Evolutionary conservation across 768 basidiomycete species (phyloP), one percentile per base, ranked within the genome.

Genomic region (Hortiboletus flavorubellus): DNA sequence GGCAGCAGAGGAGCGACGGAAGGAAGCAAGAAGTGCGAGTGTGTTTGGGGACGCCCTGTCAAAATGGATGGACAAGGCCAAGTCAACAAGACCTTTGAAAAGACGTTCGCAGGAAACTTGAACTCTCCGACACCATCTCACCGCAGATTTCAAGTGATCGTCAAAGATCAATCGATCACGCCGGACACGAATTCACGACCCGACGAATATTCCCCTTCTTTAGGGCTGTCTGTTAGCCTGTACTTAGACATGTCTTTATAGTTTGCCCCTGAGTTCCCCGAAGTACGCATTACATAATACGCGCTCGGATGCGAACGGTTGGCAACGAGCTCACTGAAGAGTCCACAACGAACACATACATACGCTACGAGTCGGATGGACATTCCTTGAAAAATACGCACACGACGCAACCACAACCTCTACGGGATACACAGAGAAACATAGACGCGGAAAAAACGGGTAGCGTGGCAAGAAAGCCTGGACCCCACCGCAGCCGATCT

Each of bases 321-420:
- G 42, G 30, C 56, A 47, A 56, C 54, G 26, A 44, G 21, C 34
- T 18, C 37, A 10, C 7, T 26, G 26, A 26, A 26, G 26, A 26
- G 26, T 26, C 26, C 21, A 42, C 56, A 11, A 54, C 53, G 38
- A 53, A 1, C 40, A 53, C 55, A 34, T 21, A 21, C 21, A 21
- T 55, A 42, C 51, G 49, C 61, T 46, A 60, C 49, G 10, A 44
- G 48, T 61, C 58, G 67, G 55, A 68, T 64, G 62, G 67, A 66
- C 64, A 59, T 59, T 68, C 59, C 61, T 61, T 66, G 58, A 66
- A 64, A 49, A 44, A 30, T 5, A 54, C 58, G 14, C 54, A 57
- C 49, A n/a, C 53, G 30, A 55, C 46, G 18, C 49, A 58, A 37
- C 39, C 26, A 53, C 18, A 52, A 54, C 16, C 10, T 46, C 51